These are phyloP conservation scores for Kluyveromyces wickerhamii DNA, from an alignment of 805 yeast species.

Conservation along the genomic window DNA sequence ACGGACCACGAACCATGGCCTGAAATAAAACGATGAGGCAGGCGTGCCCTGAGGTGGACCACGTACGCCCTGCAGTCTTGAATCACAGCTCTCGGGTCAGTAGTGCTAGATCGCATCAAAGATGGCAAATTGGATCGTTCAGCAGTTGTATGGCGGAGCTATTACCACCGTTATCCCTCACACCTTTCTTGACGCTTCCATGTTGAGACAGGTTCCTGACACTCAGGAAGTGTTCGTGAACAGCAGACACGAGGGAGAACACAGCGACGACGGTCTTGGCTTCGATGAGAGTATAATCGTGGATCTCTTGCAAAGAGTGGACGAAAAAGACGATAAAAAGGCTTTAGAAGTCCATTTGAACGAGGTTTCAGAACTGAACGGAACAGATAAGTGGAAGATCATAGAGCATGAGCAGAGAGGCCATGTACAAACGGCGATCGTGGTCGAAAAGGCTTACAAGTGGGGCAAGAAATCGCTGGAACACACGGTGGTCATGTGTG, in stretches of 20 bases:
- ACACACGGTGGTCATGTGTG: constrained; percentile 40
- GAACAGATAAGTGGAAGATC: constrained; percentile 27
- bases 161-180: constrained; percentile 50
- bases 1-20: too few relatives aligned
- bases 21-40: too few relatives aligned
- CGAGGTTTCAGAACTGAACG: constrained; percentile 45
- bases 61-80: too few relatives aligned
- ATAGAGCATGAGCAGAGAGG: constrained; percentile 15
- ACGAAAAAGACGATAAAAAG: constrained; percentile 28
- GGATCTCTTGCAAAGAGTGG: constrained; percentile 52
- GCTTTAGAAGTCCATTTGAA: constrained; percentile 47
- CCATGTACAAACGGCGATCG: constrained; percentile 26
- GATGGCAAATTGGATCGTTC: constrained; percentile 1
- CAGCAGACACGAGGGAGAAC: constrained; percentile 24
- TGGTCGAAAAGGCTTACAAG: constrained; percentile 39
- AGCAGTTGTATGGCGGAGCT: constrained; percentile 75
- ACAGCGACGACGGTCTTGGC: constrained; percentile 31
- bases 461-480: constrained; percentile 39
- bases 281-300: constrained; percentile 52
- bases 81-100: too few relatives aligned
- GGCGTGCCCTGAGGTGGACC: too few relatives aligned
- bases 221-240: constrained; percentile 84
- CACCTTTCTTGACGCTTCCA: constrained; percentile 66
- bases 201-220: constrained; percentile 79
- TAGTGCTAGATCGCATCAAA: too few relatives aligned